Conservation (phyloP, 768 basidiomycete species). For the Hericium rajendrae region DNA sequence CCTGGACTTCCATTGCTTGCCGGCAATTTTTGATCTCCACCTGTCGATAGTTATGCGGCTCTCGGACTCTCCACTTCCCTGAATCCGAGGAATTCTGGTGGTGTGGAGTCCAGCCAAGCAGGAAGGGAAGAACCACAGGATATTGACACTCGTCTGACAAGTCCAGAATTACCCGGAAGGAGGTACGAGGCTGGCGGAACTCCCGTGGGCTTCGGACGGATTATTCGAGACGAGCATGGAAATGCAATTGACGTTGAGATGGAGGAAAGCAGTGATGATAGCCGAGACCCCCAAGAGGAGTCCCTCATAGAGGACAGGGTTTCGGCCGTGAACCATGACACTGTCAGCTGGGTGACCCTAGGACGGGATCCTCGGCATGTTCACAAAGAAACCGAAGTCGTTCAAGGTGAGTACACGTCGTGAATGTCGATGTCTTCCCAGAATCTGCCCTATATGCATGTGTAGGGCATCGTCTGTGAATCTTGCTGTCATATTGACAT, state of each 20-base stretch:
- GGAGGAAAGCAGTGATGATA: conserved; percentile 2
- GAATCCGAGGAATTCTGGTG: conserved; percentile 61
- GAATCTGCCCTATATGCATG: no score
- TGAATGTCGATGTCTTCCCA: no score
- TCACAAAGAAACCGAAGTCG: conserved; percentile 1
- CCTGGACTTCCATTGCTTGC: conserved; percentile 7
- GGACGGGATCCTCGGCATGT: not conserved
- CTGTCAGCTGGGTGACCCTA: conserved; percentile 1
- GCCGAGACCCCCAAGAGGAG: not conserved
- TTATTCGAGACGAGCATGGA: conserved; percentile 10
- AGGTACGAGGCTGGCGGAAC: not conserved
- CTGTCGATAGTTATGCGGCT: conserved; percentile 51
- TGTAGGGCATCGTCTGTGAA: not conserved
- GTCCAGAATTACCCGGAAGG: not conserved
- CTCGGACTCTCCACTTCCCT: conserved; percentile 66
- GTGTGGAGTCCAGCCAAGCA: conserved; percentile 38
- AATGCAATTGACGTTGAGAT: conserved; percentile 7
- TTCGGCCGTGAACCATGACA: not conserved
- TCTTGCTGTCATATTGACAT: not conserved
- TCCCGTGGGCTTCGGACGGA: conserved; percentile 5
- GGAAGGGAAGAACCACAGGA: conserved; percentile 8
- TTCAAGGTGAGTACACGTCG: conserved; percentile 9
- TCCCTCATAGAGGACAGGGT: conserved; percentile 5
- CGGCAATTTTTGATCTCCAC: conserved; percentile 1
- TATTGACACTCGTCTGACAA: conserved; percentile 1